phyloP scores from a whole-genome alignment of 2,329 filamentous ascomycete species.

The Calonectria fujianensis region DNA sequence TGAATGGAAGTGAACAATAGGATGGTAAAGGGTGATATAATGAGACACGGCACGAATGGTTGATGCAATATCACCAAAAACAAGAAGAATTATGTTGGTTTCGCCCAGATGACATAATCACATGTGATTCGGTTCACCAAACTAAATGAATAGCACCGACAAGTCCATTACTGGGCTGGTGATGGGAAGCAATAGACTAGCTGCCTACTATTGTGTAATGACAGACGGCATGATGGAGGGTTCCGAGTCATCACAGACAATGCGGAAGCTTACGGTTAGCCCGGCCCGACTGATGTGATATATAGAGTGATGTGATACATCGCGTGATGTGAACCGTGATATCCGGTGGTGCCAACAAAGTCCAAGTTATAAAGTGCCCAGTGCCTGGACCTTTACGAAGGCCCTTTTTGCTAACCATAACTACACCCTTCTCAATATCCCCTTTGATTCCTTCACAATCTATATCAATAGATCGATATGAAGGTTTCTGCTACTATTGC shows the following conservation, averaged over 20 bases:
- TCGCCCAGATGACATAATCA: neutral
- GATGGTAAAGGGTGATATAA: too few relatives aligned
- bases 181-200: neutral
- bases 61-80: neutral
- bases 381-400: neutral
- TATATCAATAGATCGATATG: neutral
- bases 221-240: neutral
- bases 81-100: neutral
- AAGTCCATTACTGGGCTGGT: too few relatives aligned
- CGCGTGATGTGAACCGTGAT: too few relatives aligned
- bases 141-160: neutral
- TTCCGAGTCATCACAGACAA: neutral
- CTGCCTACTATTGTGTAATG: neutral
- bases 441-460: neutral
- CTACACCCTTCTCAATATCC: neutral
- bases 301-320: neutral
- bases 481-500: neutral
- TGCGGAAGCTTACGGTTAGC: neutral
- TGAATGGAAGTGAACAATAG: neutral
- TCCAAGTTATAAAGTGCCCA: neutral
- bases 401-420: neutral
- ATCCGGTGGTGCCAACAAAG: neutral
- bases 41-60: neutral
- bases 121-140: neutral
- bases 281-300: neutral